Percentiles rank a stretch among this genome's conserved stretches.
Evolutionary conservation across 257 asterid genomes (phyloP).

Genomic region (Cynanchum wilfordii): DNA sequence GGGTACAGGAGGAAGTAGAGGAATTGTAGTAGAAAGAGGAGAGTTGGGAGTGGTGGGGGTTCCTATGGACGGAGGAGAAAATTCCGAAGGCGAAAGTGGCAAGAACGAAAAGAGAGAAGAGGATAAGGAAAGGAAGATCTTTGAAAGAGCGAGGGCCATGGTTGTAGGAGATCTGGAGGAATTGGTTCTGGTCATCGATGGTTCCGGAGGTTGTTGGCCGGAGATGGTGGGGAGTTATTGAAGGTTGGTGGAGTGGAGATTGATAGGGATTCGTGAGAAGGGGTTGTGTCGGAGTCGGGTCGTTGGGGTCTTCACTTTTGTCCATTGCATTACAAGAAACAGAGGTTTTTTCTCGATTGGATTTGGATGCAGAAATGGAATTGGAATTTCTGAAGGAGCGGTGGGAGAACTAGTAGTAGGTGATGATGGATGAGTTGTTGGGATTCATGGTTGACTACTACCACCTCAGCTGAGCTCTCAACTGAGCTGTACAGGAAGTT

Average conservation of each 20-base stretch:
- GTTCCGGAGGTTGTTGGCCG: conserved; percentile 43
- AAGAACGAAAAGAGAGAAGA: conserved; percentile 54
- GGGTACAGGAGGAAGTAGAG: conserved; percentile 52
- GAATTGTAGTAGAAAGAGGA: conserved; percentile 52
- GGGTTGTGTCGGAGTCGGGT: conserved; percentile 26
- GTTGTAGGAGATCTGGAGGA: conserved; percentile 90
- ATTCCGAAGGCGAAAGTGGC: conserved; percentile 75
- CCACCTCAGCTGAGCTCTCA: conserved; percentile 1
- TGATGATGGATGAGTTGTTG: conserved; percentile 9
- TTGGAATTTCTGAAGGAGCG: too few species aligned
- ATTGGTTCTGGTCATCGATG: conserved; percentile 55
- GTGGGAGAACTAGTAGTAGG: background rate
- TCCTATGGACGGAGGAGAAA: conserved; percentile 62
- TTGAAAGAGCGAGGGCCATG: conserved; percentile 61
- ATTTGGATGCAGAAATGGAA: background rate
- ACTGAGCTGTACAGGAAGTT: conserved; percentile 11
- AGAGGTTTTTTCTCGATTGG: conserved; percentile 8
- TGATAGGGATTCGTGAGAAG: conserved; percentile 25
- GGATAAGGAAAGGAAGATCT: conserved; percentile 63
- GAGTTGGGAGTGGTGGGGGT: conserved; percentile 51
- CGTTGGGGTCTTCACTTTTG: conserved; percentile 49
- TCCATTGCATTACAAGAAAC: conserved; percentile 22
- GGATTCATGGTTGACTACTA: conserved; percentile 25
- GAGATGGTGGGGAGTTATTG: conserved; percentile 25
- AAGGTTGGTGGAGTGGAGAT: conserved; percentile 20